A percentile compares a stretch with the other conserved stretches of the same genome.
Evolutionary conservation across 257 asterid genomes (phyloP).

Genomic region (Ligustrum vulgare): DNA sequence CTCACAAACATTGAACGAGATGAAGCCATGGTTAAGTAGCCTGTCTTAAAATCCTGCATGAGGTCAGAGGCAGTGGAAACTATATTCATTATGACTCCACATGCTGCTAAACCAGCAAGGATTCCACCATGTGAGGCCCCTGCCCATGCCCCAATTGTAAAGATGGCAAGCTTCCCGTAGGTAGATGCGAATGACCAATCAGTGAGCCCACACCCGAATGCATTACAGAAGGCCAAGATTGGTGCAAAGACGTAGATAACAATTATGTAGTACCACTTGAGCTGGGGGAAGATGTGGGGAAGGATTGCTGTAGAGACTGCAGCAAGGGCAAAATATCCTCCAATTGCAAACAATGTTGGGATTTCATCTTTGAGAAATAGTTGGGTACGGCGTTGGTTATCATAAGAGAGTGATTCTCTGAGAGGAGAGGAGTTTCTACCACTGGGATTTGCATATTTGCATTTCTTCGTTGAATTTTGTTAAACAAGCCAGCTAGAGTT

Average conservation of each 20-base stretch:
- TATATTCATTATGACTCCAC: conserved; percentile 71
- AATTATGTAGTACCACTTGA: conserved; percentile 54
- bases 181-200: conserved; percentile 75
- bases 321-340: conserved; percentile 46
- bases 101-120: conserved; percentile 60
- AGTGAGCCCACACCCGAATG: conserved; percentile 62
- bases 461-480: conserved; percentile 31
- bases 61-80: conserved; percentile 63
- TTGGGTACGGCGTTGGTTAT: conserved; percentile 46
- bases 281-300: conserved; percentile 57
- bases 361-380: conserved; percentile 29
- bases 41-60: conserved; percentile 65
- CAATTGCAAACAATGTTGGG: conserved; percentile 39
- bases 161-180: conserved; percentile 65
- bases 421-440: conserved; percentile 20
- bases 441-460: conserved; percentile 34
- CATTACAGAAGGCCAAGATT: conserved; percentile 61
- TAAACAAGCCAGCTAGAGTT: conserved; percentile 39
- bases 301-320: conserved; percentile 45
- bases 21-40: conserved; percentile 63
- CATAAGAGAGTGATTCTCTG: conserved; percentile 27
- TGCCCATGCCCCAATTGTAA: conserved; percentile 65
- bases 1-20: conserved; percentile 69
- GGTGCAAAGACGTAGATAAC: conserved; percentile 60
- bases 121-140: conserved; percentile 56